Evolutionary conservation across 2,329 filamentous ascomycete species (phyloP), one percentile per base, ranked within the genome.

Genomic region (Xylogone sp.): DNA sequence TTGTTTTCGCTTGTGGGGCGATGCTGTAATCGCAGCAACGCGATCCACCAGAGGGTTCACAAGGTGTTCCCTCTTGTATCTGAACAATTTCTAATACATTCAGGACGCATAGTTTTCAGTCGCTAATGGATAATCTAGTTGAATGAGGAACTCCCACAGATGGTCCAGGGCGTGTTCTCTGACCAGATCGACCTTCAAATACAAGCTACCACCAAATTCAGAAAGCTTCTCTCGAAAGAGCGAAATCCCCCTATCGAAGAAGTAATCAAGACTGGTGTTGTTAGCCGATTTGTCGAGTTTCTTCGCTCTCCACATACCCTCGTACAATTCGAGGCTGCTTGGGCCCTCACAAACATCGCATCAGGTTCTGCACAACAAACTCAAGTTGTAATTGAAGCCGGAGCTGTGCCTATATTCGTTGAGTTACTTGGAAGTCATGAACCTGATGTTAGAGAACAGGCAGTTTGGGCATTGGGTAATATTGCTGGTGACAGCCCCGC

Each of bases 101-200:
- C 13, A 16, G 8, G 13, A 5, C 4, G 34, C 8, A 39, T 16
- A 16, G n/a, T 39, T 39, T 39, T 16, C n/a, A 18, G n/a, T 18
- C n/a, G 34, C 5, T 39, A 39, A 39, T 39, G 34, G 34, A 39
- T 39, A 18, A 39, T 39, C 12, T 68, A 99, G 94, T 81, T 99
- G 70, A 96, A 94, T 70, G 92, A 97, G 74, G 94, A 99, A 70
- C 90, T 99, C 62, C 94, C 94, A 64, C 86, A 94, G 76, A 99
- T 99, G 94, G 94, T 97, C 56, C 82, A 88, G 68, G 94, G 94
- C 57, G 94, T 99, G 67, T 97, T 99, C 77, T 99, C 94, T 59
- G 93, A 99, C 59, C 91, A 97, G 75, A 97, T 99, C 73, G 94
- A 99, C 69, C 83, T 88, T 62, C 94, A 99, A 75, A 99, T 99